phyloP scores from a whole-genome alignment of 225 moss, liverwort and hornwort species.

The Neckera pumila region DNA sequence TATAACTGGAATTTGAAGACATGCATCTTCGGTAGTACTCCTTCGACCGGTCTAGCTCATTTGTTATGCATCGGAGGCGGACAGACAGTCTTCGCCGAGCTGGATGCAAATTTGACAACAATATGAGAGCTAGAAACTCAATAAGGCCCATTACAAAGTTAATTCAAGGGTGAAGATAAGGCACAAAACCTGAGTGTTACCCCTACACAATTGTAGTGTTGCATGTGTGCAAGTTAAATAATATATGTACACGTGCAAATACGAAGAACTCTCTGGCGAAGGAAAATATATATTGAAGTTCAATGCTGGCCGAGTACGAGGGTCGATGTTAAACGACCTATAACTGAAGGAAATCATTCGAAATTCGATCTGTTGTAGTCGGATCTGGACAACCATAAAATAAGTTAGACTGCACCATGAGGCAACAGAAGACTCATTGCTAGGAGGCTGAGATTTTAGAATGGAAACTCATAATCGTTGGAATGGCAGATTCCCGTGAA shows the following conservation, averaged over 20 bases:
- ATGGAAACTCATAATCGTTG: background rate
- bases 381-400: background rate
- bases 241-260: background rate
- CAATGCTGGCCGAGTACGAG: no score
- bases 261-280: background rate
- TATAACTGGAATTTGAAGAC: background rate
- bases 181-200: background rate
- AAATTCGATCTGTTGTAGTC: background rate
- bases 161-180: background rate
- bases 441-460: background rate
- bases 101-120: background rate
- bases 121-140: background rate
- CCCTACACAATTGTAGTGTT: background rate
- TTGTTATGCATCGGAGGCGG: background rate
- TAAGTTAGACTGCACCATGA: background rate
- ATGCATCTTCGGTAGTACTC: background rate
- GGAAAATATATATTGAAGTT: background rate
- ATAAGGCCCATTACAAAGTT: background rate
- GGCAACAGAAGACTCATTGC: background rate
- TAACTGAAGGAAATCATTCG: background rate
- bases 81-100: background rate
- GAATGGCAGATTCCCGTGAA: background rate
- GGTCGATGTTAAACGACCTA: background rate
- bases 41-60: background rate
- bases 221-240: background rate